phyloP scores from a whole-genome alignment of 176 grass and related monocot species.

The Ensete ventricosum region DNA sequence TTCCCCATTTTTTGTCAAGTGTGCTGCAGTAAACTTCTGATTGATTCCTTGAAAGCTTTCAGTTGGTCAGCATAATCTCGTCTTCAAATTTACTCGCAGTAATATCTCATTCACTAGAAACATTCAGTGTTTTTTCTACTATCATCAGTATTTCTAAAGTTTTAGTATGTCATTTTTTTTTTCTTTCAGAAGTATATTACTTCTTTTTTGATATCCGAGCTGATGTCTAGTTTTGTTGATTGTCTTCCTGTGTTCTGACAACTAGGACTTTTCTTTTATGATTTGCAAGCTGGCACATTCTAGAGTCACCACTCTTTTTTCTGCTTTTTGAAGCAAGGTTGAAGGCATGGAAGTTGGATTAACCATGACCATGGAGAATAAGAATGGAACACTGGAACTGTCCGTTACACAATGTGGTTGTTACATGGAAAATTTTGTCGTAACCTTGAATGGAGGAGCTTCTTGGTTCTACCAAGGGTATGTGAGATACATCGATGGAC shows the following conservation, averaged over 20 bases:
- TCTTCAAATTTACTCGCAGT: not conserved
- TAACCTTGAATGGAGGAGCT: slow-evolving; percentile 62
- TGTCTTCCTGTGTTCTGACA: not conserved
- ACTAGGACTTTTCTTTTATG: slow-evolving; percentile 12
- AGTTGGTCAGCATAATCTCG: not conserved
- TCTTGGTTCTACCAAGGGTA: slow-evolving; percentile 99
- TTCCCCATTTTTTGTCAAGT: not conserved
- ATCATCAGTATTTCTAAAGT: too few species aligned
- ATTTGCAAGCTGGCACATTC: slow-evolving; percentile 13
- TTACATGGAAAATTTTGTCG: slow-evolving; percentile 60
- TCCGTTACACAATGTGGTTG: slow-evolving; percentile 55
- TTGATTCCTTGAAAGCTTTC: not conserved
- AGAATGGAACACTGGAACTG: slow-evolving; percentile 76
- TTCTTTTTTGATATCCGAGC: not conserved
- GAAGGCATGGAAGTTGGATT: slow-evolving; percentile 85
- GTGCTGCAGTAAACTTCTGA: too few species aligned
- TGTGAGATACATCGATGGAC: slow-evolving; percentile 7
- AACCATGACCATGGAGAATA: slow-evolving; percentile 68
- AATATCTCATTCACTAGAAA: not conserved
- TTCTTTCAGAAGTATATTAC: not conserved
- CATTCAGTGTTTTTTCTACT: too few species aligned
- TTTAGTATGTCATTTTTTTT: too few species aligned
- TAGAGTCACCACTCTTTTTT: slow-evolving; percentile 16
- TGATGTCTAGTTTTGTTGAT: not conserved
- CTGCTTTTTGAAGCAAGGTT: slow-evolving; percentile 52